Base-by-base conservation (phyloP, 1,284 basidiomycete genomes). In the Tilletia horrida region DNA sequence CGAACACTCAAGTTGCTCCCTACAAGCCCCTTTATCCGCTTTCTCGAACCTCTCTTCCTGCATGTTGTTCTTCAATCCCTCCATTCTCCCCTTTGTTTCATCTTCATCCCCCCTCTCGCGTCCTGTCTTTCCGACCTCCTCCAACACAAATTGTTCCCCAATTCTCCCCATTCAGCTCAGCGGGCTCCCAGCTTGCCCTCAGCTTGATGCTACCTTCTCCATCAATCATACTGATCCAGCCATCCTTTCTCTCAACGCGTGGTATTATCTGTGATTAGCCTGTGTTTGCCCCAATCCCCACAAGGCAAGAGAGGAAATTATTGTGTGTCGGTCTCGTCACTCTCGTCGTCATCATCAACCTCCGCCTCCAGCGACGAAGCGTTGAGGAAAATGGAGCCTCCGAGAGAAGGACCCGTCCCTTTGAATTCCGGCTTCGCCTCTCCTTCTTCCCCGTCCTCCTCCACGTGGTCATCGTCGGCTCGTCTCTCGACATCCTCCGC, bases 401-500 rank as follows among this genome's bases (percentile, higher is more conserved):
- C 50, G 23, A 52, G 27, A 13, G 50, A 52, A 11, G 23, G 18
- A 4, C 27, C 50, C 18, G 50, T 52, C 6, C 6, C 35, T 11
- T 11, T 40, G 6, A 11, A 40, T 40, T 40, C 35, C 6, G 35
- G 35, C 35, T 40, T 11, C 21, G 50, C 23, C 50, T 47, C 63
- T 21, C 23, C 27, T 11, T 29, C 63, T 21, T 64, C 43, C 11
- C 40, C 42, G 29, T 47, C 35, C 29, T 43, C 18, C 42, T 52
- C 63, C 9, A 21, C 31, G 29, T 50, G 23, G 9, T 18, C 29
- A n/a, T 40, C 29, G 3, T 59, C 55, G 13, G 27, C 55, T 3
- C 27, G 55, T 29, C 31, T 18, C 27, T 59, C 55, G 14, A 59
- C 55, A n/a, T 59, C 55, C 14, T 59, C 55, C 31, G 55, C 55